Evolutionary conservation across 1,284 basidiomycete species (phyloP).

Genomic region (Porogramme epimiltina): DNA sequence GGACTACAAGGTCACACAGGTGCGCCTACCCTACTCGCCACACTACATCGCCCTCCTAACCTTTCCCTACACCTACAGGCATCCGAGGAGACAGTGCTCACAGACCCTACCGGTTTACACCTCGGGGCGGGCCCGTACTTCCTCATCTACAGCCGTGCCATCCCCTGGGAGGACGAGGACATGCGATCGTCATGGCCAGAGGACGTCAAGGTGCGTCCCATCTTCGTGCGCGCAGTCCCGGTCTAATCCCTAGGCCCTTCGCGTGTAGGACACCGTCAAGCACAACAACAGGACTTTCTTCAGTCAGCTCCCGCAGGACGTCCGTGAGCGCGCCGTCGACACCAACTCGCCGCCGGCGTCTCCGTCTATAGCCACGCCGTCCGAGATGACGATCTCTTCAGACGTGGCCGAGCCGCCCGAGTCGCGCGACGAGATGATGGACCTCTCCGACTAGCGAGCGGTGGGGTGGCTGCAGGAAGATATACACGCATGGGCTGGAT

Average conservation of each 20-base stretch:
- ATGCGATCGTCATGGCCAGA: constrained; percentile 41
- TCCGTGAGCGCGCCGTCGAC: constrained; percentile 22
- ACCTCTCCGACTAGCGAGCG: background rate
- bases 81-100: constrained; percentile 64
- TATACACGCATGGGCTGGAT: no score
- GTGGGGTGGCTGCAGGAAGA: background rate
- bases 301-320: constrained; percentile 25
- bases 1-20: constrained; percentile 71
- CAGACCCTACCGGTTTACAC: constrained; percentile 68
- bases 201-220: constrained; percentile 38
- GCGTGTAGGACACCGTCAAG: constrained; percentile 31
- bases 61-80: constrained; percentile 45
- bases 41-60: background rate
- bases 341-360: constrained; percentile 33
- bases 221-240: no score
- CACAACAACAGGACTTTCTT: constrained; percentile 35
- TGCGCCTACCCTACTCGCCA: constrained; percentile 21
- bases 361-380: constrained; percentile 19
- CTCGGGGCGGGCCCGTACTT: constrained; percentile 75
- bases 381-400: constrained; percentile 25
- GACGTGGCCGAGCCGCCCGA: constrained; percentile 22
- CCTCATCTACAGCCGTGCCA: constrained; percentile 64
- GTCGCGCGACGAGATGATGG: constrained; percentile 26
- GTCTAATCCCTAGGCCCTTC: background rate
- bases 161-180: constrained; percentile 38